Evolutionary conservation across 2,329 filamentous ascomycete species (phyloP).

Genomic region (Arthroderma sp.): DNA sequence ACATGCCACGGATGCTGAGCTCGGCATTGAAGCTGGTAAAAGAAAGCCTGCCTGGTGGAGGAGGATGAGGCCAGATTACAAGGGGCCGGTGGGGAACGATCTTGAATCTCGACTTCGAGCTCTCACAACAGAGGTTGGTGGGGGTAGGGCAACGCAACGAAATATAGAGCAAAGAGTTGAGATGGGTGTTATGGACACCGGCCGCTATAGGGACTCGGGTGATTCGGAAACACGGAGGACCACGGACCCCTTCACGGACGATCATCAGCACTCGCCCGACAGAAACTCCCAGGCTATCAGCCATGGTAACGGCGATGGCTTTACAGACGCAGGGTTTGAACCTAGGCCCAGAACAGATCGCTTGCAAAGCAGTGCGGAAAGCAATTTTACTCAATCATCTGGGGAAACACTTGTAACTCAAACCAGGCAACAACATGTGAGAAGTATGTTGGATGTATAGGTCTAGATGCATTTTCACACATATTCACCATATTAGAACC

Average conservation of each 20-base stretch:
- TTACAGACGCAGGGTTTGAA: not conserved
- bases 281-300: not conserved
- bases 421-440: constrained; percentile 10
- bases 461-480: not conserved
- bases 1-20: constrained; percentile 44
- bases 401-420: constrained; percentile 11
- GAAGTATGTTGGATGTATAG: constrained; percentile 13
- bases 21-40: constrained; percentile 44
- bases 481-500: not conserved
- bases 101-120: constrained; percentile 22
- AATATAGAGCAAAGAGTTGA: constrained; percentile 26
- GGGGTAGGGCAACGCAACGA: constrained; percentile 20
- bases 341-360: not conserved
- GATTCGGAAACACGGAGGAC: constrained; percentile 6
- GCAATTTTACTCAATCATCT: constrained; percentile 10
- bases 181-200: constrained; percentile 25
- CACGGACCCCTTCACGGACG: not conserved
- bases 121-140: constrained; percentile 28
- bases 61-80: constrained; percentile 22
- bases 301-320: not conserved
- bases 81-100: constrained; percentile 14
- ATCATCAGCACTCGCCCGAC: not conserved
- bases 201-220: constrained; percentile 7
- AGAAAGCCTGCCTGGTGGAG: constrained; percentile 54
- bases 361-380: constrained; percentile 5